A percentile compares a stretch with the other conserved stretches of the same genome.
These are phyloP conservation scores for Ustilago shanxiensis DNA, from an alignment of 1,284 basidiomycete species.

Conservation along the genomic window DNA sequence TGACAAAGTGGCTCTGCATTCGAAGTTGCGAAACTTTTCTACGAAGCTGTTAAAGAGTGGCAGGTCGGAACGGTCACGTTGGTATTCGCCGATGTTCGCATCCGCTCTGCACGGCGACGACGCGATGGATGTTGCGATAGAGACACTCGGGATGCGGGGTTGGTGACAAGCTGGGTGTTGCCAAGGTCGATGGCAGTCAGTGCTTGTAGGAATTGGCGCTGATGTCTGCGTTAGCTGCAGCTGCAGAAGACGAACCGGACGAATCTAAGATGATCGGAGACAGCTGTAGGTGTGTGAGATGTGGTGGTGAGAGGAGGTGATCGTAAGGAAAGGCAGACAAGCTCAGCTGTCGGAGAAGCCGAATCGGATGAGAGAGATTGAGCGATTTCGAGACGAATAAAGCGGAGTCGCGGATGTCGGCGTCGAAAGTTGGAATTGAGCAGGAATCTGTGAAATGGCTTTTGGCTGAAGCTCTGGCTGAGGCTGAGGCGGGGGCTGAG, in stretches of 20 bases:
- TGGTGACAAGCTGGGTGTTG: neutral
- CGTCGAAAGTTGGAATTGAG: neutral
- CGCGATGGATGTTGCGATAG: neutral
- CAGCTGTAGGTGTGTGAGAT: neutral
- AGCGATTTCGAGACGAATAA: neutral
- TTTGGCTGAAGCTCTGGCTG: too few species aligned
- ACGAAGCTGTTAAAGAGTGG: neutral
- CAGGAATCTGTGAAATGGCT: constrained; percentile 1
- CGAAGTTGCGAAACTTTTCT: neutral
- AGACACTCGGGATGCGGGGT: too few species aligned
- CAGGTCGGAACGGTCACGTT: neutral
- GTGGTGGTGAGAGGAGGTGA: neutral
- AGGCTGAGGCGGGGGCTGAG: too few species aligned
- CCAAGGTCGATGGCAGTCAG: neutral
- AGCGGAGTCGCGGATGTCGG: neutral
- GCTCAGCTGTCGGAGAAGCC: neutral
- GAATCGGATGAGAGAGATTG: neutral
- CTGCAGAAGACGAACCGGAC: neutral
- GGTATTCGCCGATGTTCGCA: constrained; percentile 3
- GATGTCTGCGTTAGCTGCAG: neutral
- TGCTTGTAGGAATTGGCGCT: neutral
- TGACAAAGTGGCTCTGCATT: neutral
- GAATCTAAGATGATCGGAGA: neutral
- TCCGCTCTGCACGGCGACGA: neutral
- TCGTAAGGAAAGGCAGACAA: neutral